Percentiles rank a stretch among this genome's conserved stretches.
These are phyloP conservation scores for Lachancea quebecensis DNA, from an alignment of 805 yeast species.

Conservation along the genomic window DNA sequence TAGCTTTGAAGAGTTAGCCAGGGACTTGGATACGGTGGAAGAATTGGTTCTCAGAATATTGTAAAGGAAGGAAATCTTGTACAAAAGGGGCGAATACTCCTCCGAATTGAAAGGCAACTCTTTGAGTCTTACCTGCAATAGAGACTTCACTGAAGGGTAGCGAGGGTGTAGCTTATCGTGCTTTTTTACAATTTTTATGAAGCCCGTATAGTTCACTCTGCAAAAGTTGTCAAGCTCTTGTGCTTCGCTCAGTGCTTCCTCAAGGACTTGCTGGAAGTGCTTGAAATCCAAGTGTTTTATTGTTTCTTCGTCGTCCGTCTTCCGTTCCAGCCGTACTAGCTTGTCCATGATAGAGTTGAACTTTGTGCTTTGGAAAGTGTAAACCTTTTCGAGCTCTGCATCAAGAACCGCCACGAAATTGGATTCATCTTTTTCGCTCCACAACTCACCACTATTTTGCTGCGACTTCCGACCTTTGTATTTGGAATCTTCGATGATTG, in stretches of 20 bases:
- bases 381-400: constrained; percentile 68
- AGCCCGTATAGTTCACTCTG: constrained; percentile 89
- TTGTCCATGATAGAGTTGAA: constrained; percentile 61
- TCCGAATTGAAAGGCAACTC: constrained; percentile 89
- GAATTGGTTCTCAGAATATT: constrained; percentile 67
- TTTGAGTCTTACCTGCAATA: constrained; percentile 79
- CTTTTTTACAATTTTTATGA: constrained; percentile 88
- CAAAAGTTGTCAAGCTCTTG: constrained; percentile 86
- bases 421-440: constrained; percentile 70
- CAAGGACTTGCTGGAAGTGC: constrained; percentile 60
- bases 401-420: constrained; percentile 62
- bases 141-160: constrained; percentile 78
- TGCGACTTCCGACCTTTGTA: constrained; percentile 11
- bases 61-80: constrained; percentile 74
- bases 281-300: constrained; percentile 47
- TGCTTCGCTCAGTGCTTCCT: constrained; percentile 64
- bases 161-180: constrained; percentile 86
- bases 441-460: constrained; percentile 32
- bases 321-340: constrained; percentile 56
- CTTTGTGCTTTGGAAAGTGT: constrained; percentile 59
- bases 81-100: constrained; percentile 86
- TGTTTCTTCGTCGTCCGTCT: constrained; percentile 39
- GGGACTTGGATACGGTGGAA: constrained; percentile 29
- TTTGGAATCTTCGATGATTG: constrained; percentile 35
- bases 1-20: constrained; percentile 34